Evolutionary conservation across 1,139 yeast species (phyloP).

Genomic region (Candida sanyaensis): DNA sequence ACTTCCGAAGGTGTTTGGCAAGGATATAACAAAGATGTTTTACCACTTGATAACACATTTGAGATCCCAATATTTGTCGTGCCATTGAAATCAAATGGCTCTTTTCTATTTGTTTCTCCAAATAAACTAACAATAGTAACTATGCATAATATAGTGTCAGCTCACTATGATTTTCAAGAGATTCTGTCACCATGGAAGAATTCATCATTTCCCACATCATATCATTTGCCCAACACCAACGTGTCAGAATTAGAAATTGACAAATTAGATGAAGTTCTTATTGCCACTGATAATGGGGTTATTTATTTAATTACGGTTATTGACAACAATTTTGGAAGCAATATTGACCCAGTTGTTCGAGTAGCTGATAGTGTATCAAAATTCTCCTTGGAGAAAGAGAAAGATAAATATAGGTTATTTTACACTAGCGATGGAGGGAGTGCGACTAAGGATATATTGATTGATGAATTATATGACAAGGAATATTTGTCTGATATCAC

Average conservation of each 20-base stretch:
- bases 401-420: slow-evolving; percentile 23
- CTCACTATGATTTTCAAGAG: slow-evolving; percentile 37
- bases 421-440: slow-evolving; percentile 37
- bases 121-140: slow-evolving; percentile 32
- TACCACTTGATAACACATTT: slow-evolving; percentile 41
- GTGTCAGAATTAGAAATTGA: slow-evolving; percentile 15
- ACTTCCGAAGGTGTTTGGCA: slow-evolving; percentile 30
- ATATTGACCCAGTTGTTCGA: slow-evolving; percentile 22
- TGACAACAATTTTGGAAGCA: slow-evolving; percentile 12
- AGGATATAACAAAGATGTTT: slow-evolving; percentile 20
- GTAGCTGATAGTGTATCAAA: slow-evolving; percentile 35
- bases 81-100: slow-evolving; percentile 33
- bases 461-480: slow-evolving; percentile 17
- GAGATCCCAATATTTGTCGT: slow-evolving; percentile 41
- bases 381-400: slow-evolving; percentile 28
- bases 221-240: slow-evolving; percentile 25
- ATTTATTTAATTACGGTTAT: slow-evolving; percentile 32
- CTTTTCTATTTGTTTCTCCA: slow-evolving; percentile 36
- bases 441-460: slow-evolving; percentile 28
- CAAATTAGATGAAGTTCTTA: slow-evolving; percentile 34
- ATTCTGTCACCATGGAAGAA: slow-evolving; percentile 13
- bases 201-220: slow-evolving; percentile 41
- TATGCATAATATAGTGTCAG: slow-evolving; percentile 49
- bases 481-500: slow-evolving; percentile 17
- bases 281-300: slow-evolving; percentile 45